Base-by-base conservation (phyloP, 805 yeast species). In the Candida golubevii region DNA sequence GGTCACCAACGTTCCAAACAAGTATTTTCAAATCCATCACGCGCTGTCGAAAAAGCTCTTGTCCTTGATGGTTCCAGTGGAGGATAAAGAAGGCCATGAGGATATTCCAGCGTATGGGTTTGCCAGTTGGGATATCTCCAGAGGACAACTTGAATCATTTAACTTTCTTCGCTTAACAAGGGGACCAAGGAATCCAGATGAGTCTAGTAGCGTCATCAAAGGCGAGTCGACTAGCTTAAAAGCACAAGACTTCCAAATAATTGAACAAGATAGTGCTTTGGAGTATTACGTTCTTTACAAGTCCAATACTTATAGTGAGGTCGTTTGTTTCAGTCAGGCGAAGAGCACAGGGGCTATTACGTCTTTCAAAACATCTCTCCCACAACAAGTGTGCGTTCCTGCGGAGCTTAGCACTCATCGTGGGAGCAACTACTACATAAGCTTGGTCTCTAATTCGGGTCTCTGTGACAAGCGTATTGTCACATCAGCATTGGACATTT, bases 221-320 rank as follows among this genome's bases (percentile, higher is more conserved):
- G 32, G 14, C 13, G 49, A 45, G 10, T 12, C 35, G n/a, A 41
- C 41, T 18, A 35, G 33, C 7, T 41, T 51, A 35, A 52, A 26
- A 28, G 40, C 47, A 10, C 56, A 53, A 36, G 56, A 53, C 29
- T 53, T 48, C 33, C 47, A 45, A 9, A 42, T 49, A 7, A 18
- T 34, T 8, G 36, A 34, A 13, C n/a, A 30, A 7, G 40, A 33
- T 12, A 32, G 28, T 12, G 18, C 33, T 6, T 33, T 49, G 15
- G 38, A 34, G 13, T 71, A 69, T 50, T 58, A 62, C 45, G 51
- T 77, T 26, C 62, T 83, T 30, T 81, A 87, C 86, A 83, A 82
- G 55, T 78, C 85, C 51, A 82, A 83, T 49, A 72, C 78, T 1
- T 71, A 38, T 42, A 51, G 55, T 29, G 41, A 44, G 15, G 38